Percentiles rank a stretch among this genome's conserved stretches.
Evolutionary conservation across 495 filamentous ascomycete species (phyloP).

Genomic region (Aspergillus incahuasiensis): DNA sequence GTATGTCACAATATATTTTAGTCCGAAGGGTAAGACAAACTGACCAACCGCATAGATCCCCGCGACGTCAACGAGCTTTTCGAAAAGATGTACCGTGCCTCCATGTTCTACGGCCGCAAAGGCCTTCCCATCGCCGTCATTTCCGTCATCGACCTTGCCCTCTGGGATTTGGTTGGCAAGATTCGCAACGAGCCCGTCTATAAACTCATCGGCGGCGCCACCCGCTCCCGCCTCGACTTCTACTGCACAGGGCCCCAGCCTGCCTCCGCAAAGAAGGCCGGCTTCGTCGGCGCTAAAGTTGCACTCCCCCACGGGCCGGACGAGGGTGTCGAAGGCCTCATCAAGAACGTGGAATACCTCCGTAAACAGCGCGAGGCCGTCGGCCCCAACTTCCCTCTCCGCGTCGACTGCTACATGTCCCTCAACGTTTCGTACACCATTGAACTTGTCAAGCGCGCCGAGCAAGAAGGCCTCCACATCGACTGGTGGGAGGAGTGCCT

Average conservation of each 20-base stretch:
- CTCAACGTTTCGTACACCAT: constrained; percentile 89
- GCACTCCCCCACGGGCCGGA: constrained; percentile 84
- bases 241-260: constrained; percentile 93
- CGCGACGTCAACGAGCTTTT: constrained; percentile 84
- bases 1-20: constrained; percentile 28
- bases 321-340: constrained; percentile 72
- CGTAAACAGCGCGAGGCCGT: constrained; percentile 77
- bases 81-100: constrained; percentile 92
- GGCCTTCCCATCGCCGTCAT: constrained; percentile 86
- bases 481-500: constrained; percentile 97
- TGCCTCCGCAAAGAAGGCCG: constrained; percentile 68
- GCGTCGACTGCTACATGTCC: constrained; percentile 97
- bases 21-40: background rate
- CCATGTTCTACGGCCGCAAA: constrained; percentile 94
- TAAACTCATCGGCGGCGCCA: constrained; percentile 85
- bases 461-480: constrained; percentile 74
- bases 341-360: constrained; percentile 85
- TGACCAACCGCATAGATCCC: constrained; percentile 52
- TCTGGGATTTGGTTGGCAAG: constrained; percentile 90
- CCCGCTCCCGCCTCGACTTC: constrained; percentile 74
- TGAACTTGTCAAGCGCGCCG: constrained; percentile 76
- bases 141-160: constrained; percentile 84
- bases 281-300: constrained; percentile 86
- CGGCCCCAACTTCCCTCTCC: constrained; percentile 84
- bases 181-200: constrained; percentile 89